A percentile compares a stretch with the other conserved stretches of the same genome.
phyloP scores from a whole-genome alignment of 305 asterid genomes.

The Caryopteris hybrid region DNA sequence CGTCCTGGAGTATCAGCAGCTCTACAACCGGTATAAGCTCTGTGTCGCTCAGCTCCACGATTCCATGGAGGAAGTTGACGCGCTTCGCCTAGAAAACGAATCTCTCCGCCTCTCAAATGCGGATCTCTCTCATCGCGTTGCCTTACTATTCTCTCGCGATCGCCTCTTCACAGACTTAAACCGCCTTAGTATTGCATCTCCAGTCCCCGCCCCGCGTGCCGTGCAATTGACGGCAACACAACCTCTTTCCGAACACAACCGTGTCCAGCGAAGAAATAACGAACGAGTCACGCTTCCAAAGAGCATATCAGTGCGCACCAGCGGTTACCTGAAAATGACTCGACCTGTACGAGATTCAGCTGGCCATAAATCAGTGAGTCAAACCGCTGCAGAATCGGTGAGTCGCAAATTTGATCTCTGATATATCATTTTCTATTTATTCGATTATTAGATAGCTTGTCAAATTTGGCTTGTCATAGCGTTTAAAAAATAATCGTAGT shows the following conservation, averaged over 20 bases:
- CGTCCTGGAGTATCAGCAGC: constrained; percentile 79
- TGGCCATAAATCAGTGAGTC: constrained; percentile 25
- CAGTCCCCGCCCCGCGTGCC: constrained; percentile 25
- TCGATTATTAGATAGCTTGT: background rate
- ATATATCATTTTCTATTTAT: background rate
- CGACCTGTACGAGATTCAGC: constrained; percentile 21
- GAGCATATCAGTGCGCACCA: constrained; percentile 68
- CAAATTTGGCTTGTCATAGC: background rate
- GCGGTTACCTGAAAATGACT: constrained; percentile 45
- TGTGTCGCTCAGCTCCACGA: constrained; percentile 63
- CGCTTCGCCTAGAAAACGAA: constrained; percentile 60
- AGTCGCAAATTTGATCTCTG: constrained; percentile 19
- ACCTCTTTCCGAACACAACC: constrained; percentile 34
- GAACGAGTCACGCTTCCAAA: constrained; percentile 54
- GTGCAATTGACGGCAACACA: constrained; percentile 21
- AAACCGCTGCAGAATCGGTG: constrained; percentile 34
- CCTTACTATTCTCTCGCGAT: constrained; percentile 41
- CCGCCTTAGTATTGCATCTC: constrained; percentile 34
- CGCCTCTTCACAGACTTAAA: constrained; percentile 45
- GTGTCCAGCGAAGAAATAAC: constrained; percentile 28
- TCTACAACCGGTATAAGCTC: constrained; percentile 63
- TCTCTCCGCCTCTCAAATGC: constrained; percentile 57
- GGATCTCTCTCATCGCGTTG: constrained; percentile 48
- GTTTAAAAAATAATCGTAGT: background rate
- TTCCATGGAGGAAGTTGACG: constrained; percentile 48